Base-by-base conservation (phyloP, 1,284 basidiomycete genomes). In the Abortiporus biennis region DNA sequence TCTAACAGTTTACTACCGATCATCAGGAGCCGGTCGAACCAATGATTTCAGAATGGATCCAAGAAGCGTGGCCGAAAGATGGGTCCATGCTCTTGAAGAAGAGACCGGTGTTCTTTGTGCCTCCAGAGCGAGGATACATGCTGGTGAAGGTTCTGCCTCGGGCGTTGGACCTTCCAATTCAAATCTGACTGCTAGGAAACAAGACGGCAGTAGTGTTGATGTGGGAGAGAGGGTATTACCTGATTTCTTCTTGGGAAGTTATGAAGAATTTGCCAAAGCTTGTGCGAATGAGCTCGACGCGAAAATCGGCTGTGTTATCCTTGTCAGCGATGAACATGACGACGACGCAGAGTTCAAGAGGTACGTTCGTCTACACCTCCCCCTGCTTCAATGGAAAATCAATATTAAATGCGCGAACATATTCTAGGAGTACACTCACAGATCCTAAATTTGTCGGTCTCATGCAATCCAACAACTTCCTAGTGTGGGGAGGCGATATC, bases 241-340 rank as follows among this genome's bases (percentile, higher is more conserved):
- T 0, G 85, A 91, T 47, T 93, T 96, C 65, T 80, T 74, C 40
- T 60, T 85, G 3, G 85, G 85, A 0, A 72, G 79, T n/a, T 97
- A 98, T 58, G 88, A 94, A 48, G 76, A 85, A 5, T 85, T 85
- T 32, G 64, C 95, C 46, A 72, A 76, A 36, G 58, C 62, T 13
- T 85, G 89, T 45, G 54, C 47, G 17, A 47, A 40, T 21, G 77
- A 91, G 57, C 74, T 71, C 40, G 83, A 94, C 36, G 67, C 76
- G 19, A 78, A 77, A 59, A 73, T 96, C 36, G 83, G 85, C 0
- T 86, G 89, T 52, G 76, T 94, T 1, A 64, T 97, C 1, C 69
- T 98, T n/a, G 82, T 92, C 37, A 92, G 88, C 54, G 80, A 81
- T 27, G 92, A 96, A 55, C 93, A 98, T 54, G 90, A 95, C 55